Base-by-base conservation (phyloP, 2,329 filamentous ascomycete genomes). In the Alternaria gaisen region DNA sequence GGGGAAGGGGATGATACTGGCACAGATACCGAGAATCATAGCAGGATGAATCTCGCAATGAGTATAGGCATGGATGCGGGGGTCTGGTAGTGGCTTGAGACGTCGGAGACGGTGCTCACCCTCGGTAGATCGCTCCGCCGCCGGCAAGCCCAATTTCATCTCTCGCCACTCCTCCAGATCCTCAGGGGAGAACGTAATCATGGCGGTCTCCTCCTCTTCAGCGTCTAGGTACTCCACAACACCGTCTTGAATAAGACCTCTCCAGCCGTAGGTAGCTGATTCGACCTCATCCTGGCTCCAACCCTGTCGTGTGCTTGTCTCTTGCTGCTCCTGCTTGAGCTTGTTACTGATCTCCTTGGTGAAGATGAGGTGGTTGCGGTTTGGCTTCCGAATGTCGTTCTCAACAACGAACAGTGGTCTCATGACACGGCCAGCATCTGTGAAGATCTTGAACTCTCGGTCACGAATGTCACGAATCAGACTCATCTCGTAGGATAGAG, bases 31-130 rank as follows among this genome's bases (percentile, higher is more conserved):
- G 56, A 99, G 83, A 79, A 99, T 95, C 95, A 99, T 99, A 80
- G 93, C 97, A 20, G 95, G 96, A 74, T 99, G 96, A 78, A 99
- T 98, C 82, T 99, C 95, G 80, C 96, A 99, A 79, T 99, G 96
- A 0, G 95, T 99, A 85, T 94, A 98, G 74, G 91, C 93, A 80
- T 96, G 92, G 16, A 94, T 93, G 5, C 90, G 91, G 22, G 91
- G 89, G 73, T 96, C 97, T 42, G 95, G 88, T 73, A 90, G 90
- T 1, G 93, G 94, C 80, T 95, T 95, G 69, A 99, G 87, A 72
- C 95, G 90, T 77, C 90, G 90, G 73, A 97, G 94, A 46, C 91
- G 88, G 70, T 97, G 91, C 72, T 85, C 86, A 47, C 90, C 87
- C 32, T 92, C 88, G 16, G 86, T 85, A 18, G 76, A 69, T 34